phyloP scores from a whole-genome alignment of 805 yeast genomes.

The Pichia eremophila region DNA sequence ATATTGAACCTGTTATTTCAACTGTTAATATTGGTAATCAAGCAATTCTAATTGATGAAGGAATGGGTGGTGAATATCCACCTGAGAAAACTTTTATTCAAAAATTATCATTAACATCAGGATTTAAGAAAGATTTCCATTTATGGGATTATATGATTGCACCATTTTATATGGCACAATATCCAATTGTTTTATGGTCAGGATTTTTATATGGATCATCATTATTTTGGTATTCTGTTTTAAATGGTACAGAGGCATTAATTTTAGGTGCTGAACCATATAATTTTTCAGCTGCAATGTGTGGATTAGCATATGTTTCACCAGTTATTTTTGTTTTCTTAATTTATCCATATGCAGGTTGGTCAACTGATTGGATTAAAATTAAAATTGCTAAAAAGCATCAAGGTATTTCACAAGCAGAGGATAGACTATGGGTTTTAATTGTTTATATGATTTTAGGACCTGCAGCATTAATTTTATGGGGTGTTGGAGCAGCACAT shows the following conservation, averaged over 20 bases:
- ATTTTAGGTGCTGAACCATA: conserved; percentile 40
- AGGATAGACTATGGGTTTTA: conserved; percentile 47
- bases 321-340: conserved; percentile 40
- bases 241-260: conserved; percentile 39
- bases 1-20: conserved; percentile 6
- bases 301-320: conserved; percentile 45
- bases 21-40: conserved; percentile 19
- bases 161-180: conserved; percentile 32
- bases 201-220: conserved; percentile 45
- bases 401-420: conserved; percentile 46
- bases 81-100: conserved; percentile 32
- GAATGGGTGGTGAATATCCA: conserved; percentile 13
- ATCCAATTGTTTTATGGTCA: conserved; percentile 53
- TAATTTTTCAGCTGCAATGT: conserved; percentile 36
- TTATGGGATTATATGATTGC: conserved; percentile 24
- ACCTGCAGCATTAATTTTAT: conserved; percentile 46
- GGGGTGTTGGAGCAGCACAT: conserved; percentile 57
- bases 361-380: conserved; percentile 42
- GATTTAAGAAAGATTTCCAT: conserved; percentile 23
- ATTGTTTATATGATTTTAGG: conserved; percentile 38
- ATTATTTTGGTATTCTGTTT: conserved; percentile 38
- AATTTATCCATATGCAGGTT: conserved; percentile 39
- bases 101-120: conserved; percentile 35
- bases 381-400: conserved; percentile 38
- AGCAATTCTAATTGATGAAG: conserved; percentile 19